Evolutionary conservation across 1,139 yeast species (phyloP).

Genomic region (Pichia sp.): DNA sequence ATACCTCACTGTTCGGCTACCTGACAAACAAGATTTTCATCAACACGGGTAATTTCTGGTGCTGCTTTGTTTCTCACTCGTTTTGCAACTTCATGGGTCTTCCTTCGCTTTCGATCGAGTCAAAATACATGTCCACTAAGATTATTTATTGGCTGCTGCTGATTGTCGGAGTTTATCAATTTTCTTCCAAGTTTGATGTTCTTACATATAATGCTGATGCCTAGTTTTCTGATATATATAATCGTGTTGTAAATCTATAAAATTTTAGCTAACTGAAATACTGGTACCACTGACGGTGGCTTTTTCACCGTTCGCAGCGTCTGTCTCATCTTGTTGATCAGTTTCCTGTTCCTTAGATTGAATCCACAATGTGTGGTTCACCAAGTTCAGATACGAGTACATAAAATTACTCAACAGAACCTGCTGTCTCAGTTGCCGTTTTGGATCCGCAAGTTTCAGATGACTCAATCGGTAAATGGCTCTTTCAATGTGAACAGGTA

Average conservation of each 20-base stretch:
- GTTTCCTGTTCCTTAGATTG: slow-evolving; percentile 38
- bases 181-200: slow-evolving; percentile 25
- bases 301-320: neutral
- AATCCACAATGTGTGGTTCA: slow-evolving; percentile 76
- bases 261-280: neutral
- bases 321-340: neutral
- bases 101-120: slow-evolving; percentile 37
- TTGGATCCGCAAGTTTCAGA: slow-evolving; percentile 87
- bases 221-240: too few species aligned
- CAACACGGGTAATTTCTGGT: slow-evolving; percentile 49
- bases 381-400: slow-evolving; percentile 93
- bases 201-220: neutral
- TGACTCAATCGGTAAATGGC: slow-evolving; percentile 92
- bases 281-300: neutral
- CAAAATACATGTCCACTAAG: slow-evolving; percentile 9
- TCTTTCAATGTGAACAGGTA: slow-evolving; percentile 91
- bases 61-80: slow-evolving; percentile 56
- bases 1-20: slow-evolving; percentile 77
- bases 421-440: slow-evolving; percentile 84
- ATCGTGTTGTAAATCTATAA: too few species aligned
- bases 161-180: slow-evolving; percentile 32
- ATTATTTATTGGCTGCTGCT: slow-evolving; percentile 35
- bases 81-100: slow-evolving; percentile 78
- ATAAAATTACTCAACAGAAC: slow-evolving; percentile 89
- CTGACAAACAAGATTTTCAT: slow-evolving; percentile 56